A percentile compares a stretch with the other conserved stretches of the same genome.
Evolutionary conservation across 768 basidiomycete genomes (phyloP).

Genomic region (Mycena floridula): DNA sequence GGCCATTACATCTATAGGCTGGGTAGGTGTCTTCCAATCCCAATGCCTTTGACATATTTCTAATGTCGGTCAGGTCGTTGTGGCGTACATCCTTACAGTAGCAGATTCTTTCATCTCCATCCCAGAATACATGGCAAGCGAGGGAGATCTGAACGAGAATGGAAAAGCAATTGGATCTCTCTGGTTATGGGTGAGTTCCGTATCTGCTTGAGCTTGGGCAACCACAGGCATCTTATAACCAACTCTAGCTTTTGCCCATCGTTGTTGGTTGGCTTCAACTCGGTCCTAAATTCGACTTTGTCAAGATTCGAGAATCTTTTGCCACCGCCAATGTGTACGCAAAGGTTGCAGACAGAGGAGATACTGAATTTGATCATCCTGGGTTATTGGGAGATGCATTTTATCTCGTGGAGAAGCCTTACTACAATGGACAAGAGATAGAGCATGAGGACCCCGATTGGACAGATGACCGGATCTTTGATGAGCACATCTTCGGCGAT

Average conservation of each 20-base stretch:
- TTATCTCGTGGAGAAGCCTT: neutral
- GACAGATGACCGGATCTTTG: neutral
- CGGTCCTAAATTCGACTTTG: conserved; percentile 31
- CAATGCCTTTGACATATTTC: conserved; percentile 23
- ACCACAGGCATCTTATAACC: too few relatives aligned
- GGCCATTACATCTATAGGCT: conserved; percentile 20
- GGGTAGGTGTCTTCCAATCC: conserved; percentile 23
- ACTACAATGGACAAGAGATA: too few relatives aligned
- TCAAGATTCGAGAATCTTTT: conserved; percentile 22
- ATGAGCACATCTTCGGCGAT: conserved; percentile 7
- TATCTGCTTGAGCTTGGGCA: too few relatives aligned
- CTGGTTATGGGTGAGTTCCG: conserved; percentile 45
- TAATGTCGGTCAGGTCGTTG: conserved; percentile 36
- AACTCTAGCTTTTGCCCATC: conserved; percentile 32
- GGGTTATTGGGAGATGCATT: conserved; percentile 3
- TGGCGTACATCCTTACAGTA: conserved; percentile 36
- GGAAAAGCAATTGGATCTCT: conserved; percentile 32
- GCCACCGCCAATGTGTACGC: conserved; percentile 21
- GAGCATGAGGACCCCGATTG: neutral
- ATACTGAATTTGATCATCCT: conserved; percentile 1
- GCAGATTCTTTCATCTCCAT: conserved; percentile 24
- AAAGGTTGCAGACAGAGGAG: conserved; percentile 15
- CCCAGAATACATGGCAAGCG: conserved; percentile 12
- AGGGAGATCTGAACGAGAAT: conserved; percentile 19
- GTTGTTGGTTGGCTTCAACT: conserved; percentile 35